These are phyloP conservation scores for Fusarium foetens DNA, from an alignment of 2,329 filamentous ascomycete genomes.

Conservation along the genomic window DNA sequence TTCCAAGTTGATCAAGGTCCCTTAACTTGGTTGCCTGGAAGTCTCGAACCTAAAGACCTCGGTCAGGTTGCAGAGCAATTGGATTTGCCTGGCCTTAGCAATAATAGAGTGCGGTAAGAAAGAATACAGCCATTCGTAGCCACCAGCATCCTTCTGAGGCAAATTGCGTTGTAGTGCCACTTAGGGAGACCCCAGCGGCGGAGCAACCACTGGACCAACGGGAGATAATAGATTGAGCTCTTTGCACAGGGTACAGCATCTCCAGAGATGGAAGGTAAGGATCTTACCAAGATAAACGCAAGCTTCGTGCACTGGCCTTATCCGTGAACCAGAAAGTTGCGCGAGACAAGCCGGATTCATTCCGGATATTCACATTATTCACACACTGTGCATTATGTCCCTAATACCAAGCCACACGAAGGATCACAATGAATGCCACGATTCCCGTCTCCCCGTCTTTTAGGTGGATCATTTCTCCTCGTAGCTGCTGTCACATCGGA, in stretches of 20 bases:
- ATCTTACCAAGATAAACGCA: accelerated
- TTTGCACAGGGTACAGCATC: too few species aligned
- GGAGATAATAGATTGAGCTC: background rate
- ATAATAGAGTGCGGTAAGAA: background rate
- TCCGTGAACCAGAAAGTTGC: accelerated
- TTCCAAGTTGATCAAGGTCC: too few species aligned
- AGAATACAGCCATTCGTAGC: accelerated
- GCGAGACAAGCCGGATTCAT: background rate
- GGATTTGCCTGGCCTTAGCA: background rate
- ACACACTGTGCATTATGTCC: background rate
- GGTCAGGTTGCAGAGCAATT: background rate
- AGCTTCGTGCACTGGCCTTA: accelerated
- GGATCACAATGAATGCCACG: accelerated
- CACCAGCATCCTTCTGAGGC: accelerated
- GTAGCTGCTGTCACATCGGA: background rate
- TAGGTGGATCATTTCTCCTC: background rate
- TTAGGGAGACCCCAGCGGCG: too few species aligned
- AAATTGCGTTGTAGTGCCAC: background rate
- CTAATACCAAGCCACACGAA: accelerated
- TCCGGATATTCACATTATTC: too few species aligned
- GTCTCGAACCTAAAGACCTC: background rate
- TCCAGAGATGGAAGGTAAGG: accelerated
- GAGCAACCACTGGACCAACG: background rate
- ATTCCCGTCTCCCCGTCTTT: background rate
- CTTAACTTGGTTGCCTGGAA: background rate